A percentile compares a stretch with the other conserved stretches of the same genome.
Evolutionary conservation across 257 asterid species (phyloP).

Genomic region (Voacanga thouarsii): DNA sequence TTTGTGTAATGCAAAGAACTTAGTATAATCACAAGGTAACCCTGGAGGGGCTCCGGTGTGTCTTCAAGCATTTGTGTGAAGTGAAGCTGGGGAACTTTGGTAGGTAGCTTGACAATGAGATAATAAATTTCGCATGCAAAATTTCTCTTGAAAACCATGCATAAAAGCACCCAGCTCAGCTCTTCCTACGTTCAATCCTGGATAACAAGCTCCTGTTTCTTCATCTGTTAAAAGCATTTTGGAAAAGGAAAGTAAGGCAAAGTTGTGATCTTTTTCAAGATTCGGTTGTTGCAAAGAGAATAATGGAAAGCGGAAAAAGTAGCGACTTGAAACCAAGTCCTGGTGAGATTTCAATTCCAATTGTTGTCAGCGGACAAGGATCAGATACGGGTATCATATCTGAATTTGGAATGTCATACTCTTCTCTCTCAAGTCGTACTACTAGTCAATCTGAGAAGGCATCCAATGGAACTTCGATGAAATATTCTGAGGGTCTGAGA

Average conservation of each 20-base stretch:
- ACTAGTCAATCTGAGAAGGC: neutral
- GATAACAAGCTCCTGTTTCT: too few relatives aligned
- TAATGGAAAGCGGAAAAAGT: neutral
- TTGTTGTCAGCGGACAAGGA: neutral
- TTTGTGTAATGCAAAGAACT: too few relatives aligned
- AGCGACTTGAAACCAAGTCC: neutral
- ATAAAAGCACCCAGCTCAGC: too few relatives aligned
- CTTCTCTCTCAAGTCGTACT: neutral
- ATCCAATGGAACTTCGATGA: neutral
- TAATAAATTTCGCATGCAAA: neutral
- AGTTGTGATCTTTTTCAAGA: neutral
- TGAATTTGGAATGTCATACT: conserved; percentile 4
- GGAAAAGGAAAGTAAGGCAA: too few relatives aligned
- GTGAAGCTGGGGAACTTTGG: too few relatives aligned
- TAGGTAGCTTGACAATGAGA: too few relatives aligned
- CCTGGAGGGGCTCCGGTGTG: too few relatives aligned
- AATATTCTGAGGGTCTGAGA: conserved; percentile 10
- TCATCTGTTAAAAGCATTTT: too few relatives aligned
- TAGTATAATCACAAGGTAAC: too few relatives aligned
- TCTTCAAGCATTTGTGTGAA: too few relatives aligned
- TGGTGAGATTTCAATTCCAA: conserved; percentile 16
- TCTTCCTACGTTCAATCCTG: too few relatives aligned
- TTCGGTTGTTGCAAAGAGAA: neutral
- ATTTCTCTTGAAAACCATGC: neutral
- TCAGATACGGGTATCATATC: neutral